phyloP scores from a whole-genome alignment of 2,329 filamentous ascomycete genomes.

The Colletotrichum godetiae region DNA sequence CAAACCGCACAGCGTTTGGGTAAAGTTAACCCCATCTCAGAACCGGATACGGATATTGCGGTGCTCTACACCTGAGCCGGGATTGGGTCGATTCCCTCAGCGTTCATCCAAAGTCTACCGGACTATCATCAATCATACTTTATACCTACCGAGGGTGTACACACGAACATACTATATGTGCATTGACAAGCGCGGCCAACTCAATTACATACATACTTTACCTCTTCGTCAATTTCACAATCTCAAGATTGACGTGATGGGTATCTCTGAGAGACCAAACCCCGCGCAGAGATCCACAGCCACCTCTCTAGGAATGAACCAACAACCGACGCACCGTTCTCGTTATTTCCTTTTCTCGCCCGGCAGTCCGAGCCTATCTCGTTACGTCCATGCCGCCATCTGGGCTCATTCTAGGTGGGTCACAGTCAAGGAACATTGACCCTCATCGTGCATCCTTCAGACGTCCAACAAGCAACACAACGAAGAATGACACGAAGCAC shows the following conservation, averaged over 20 bases:
- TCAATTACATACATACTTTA: background rate
- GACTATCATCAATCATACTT: background rate
- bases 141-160: background rate
- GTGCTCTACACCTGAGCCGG: background rate
- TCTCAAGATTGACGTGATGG: slow-evolving; percentile 8
- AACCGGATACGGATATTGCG: too few relatives aligned
- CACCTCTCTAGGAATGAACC: slow-evolving; percentile 29
- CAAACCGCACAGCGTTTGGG: background rate
- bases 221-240: background rate
- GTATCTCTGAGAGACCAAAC: slow-evolving; percentile 23
- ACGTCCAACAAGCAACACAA: slow-evolving; percentile 7
- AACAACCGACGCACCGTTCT: slow-evolving; percentile 27
- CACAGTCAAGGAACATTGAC: slow-evolving; percentile 10
- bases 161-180: background rate
- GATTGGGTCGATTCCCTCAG: background rate
- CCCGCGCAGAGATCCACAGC: slow-evolving; percentile 36
- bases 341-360: slow-evolving; percentile 30
- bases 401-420: slow-evolving; percentile 25
- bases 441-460: slow-evolving; percentile 29
- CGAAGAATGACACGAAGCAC: slow-evolving; percentile 23
- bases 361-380: slow-evolving; percentile 32
- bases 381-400: slow-evolving; percentile 27
- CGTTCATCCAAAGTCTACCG: slow-evolving; percentile 13
- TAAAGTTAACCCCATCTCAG: background rate
- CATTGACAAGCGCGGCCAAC: background rate